Percentiles rank a stretch among this genome's conserved stretches.
Conservation (phyloP, 306 rosid species). For the Heteromeles arbutifolia region DNA sequence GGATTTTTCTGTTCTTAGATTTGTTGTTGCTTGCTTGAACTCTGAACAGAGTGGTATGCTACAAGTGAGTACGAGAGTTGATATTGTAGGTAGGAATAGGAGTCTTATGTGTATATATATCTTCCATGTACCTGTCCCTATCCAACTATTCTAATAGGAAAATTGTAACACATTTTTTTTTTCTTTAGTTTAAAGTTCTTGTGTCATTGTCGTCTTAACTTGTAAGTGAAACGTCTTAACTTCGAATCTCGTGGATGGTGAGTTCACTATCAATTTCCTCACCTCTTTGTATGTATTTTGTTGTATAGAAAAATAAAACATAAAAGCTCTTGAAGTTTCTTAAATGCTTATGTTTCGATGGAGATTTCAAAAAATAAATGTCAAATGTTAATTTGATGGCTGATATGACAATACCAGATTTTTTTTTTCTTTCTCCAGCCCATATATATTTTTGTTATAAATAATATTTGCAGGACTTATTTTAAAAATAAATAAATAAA, state of each 20-base stretch:
- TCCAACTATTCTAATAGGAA: conserved; percentile 15
- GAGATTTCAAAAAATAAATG: no score
- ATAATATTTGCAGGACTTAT: no score
- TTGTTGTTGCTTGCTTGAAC: conserved; percentile 24
- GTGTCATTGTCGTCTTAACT: not conserved
- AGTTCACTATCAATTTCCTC: no score
- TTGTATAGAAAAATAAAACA: no score
- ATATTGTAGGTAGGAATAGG: conserved; percentile 58
- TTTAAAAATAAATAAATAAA: no score
- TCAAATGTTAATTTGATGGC: no score
- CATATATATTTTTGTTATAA: no score
- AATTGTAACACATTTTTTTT: conserved; percentile 22
- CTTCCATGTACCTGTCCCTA: conserved; percentile 28
- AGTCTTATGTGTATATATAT: conserved; percentile 41
- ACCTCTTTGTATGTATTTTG: no score
- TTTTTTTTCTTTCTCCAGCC: no score
- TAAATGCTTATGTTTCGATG: no score
- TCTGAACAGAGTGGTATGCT: conserved; percentile 18
- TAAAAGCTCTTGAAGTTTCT: no score
- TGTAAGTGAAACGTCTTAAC: accelerated
- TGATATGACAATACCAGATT: accelerated
- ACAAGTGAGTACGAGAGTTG: conserved; percentile 23
- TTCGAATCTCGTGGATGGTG: no score
- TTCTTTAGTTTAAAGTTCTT: conserved; percentile 1
- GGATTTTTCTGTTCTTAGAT: not conserved